A percentile compares a stretch with the other conserved stretches of the same genome.
Conservation (phyloP, 1,139 yeast species). For the Yamadazyma pseudoaaseri region DNA sequence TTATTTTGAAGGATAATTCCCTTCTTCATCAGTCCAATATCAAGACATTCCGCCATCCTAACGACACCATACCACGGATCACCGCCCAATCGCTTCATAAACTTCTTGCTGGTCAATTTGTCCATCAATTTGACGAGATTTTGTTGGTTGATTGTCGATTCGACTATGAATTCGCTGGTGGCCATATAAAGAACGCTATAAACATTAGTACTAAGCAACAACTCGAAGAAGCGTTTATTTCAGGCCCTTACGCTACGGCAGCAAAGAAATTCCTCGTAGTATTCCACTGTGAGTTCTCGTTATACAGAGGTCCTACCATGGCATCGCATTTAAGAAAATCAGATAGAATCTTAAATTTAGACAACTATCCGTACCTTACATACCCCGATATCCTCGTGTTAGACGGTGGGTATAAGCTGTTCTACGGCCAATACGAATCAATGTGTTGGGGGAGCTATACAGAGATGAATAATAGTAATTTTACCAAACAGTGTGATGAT, state of each 20-base stretch:
- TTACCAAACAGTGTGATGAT: conserved; percentile 63
- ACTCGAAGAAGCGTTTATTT: conserved; percentile 52
- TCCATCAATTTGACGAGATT: conserved; percentile 56
- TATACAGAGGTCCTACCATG: conserved; percentile 90
- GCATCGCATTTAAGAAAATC: conserved; percentile 82
- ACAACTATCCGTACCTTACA: conserved; percentile 72
- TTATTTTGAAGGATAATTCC: conserved; percentile 33
- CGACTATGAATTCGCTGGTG: conserved; percentile 88
- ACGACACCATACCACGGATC: conserved; percentile 77
- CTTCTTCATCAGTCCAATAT: conserved; percentile 40
- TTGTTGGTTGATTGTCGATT: conserved; percentile 84
- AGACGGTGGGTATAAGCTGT: conserved; percentile 87
- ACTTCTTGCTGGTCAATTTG: conserved; percentile 58
- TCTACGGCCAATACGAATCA: conserved; percentile 54
- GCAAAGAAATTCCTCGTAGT: conserved; percentile 45
- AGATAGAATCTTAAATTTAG: conserved; percentile 73
- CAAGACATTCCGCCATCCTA: conserved; percentile 41
- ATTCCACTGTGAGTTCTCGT: conserved; percentile 93
- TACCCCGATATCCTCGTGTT: conserved; percentile 88
- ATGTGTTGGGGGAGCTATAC: conserved; percentile 72
- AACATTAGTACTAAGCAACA: conserved; percentile 73
- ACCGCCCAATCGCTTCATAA: conserved; percentile 60
- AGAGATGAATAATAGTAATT: conserved; percentile 80
- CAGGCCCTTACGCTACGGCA: conserved; percentile 4
- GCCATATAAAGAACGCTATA: conserved; percentile 82